Conservation (phyloP, 2,329 filamentous ascomycete genomes). For the Scedosporium apiospermum region DNA sequence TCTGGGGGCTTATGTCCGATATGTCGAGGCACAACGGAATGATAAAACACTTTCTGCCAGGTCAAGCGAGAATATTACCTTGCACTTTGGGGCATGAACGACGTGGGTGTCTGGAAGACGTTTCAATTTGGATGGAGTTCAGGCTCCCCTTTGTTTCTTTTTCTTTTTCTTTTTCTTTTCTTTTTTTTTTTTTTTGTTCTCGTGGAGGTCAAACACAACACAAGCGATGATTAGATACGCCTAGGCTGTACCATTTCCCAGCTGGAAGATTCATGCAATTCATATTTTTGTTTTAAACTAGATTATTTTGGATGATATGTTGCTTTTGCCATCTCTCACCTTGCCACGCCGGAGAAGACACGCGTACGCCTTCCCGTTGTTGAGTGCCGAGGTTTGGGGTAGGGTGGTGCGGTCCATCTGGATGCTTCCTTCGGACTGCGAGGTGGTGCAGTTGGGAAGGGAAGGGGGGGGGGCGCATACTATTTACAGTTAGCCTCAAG, state of each 20-base stretch:
- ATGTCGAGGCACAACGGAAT: neutral
- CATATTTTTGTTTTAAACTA: neutral
- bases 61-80: slow-evolving; percentile 11
- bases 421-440: neutral
- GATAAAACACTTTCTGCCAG: slow-evolving; percentile 6
- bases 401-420: neutral
- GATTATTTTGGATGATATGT: too few species aligned
- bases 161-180: neutral
- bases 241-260: neutral
- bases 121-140: slow-evolving; percentile 4
- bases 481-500: neutral
- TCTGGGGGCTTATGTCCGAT: neutral
- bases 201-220: slow-evolving; percentile 8
- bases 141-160: neutral
- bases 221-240: slow-evolving; percentile 6
- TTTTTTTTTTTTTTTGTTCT: slow-evolving; percentile 4
- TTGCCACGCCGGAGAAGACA: too few species aligned
- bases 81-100: neutral
- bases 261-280: neutral
- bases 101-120: neutral
- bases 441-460: too few species aligned
- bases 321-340: too few species aligned
- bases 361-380: too few species aligned
- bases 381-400: neutral
- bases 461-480: neutral